phyloP scores from a whole-genome alignment of 1,284 basidiomycete genomes.

The Trichosporon coremiiforme region DNA sequence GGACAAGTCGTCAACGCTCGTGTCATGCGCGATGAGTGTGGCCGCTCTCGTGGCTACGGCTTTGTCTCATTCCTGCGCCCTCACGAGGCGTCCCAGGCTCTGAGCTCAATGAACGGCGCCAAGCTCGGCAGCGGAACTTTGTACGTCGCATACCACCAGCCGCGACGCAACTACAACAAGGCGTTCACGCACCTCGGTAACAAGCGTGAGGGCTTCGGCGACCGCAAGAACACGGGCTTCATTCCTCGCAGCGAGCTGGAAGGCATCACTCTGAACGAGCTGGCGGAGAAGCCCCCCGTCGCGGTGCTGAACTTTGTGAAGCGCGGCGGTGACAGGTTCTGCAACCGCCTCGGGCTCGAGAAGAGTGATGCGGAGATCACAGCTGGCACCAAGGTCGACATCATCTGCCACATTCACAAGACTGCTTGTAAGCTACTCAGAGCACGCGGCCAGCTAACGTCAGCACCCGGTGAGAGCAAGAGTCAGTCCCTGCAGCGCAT shows the following conservation, averaged over 20 bases:
- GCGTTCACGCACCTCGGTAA: neutral
- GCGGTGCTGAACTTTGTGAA: constrained; percentile 16
- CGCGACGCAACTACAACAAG: constrained; percentile 24
- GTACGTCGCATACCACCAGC: constrained; percentile 44
- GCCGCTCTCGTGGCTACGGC: constrained; percentile 87
- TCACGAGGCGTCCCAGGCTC: constrained; percentile 58
- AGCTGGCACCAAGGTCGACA: constrained; percentile 19
- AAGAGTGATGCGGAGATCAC: constrained; percentile 9
- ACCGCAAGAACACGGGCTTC: neutral
- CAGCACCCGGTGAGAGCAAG: constrained; percentile 17
- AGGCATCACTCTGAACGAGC: constrained; percentile 18
- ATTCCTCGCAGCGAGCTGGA: constrained; percentile 5
- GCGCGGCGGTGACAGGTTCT: constrained; percentile 10
- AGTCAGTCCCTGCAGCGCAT: constrained; percentile 21
- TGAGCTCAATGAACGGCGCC: constrained; percentile 37
- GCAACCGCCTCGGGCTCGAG: constrained; percentile 6
- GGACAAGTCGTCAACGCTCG: constrained; percentile 87
- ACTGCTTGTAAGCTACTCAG: neutral
- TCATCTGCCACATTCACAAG: constrained; percentile 21
- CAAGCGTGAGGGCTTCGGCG: constrained; percentile 8
- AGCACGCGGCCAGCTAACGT: neutral
- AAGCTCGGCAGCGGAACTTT: constrained; percentile 38
- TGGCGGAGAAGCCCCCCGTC: constrained; percentile 20
- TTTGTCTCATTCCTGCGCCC: constrained; percentile 87
- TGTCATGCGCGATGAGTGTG: constrained; percentile 85